Conservation (phyloP, 371 early-diverging fungal genomes). For the Thermomucor indicae-seudaticae region DNA sequence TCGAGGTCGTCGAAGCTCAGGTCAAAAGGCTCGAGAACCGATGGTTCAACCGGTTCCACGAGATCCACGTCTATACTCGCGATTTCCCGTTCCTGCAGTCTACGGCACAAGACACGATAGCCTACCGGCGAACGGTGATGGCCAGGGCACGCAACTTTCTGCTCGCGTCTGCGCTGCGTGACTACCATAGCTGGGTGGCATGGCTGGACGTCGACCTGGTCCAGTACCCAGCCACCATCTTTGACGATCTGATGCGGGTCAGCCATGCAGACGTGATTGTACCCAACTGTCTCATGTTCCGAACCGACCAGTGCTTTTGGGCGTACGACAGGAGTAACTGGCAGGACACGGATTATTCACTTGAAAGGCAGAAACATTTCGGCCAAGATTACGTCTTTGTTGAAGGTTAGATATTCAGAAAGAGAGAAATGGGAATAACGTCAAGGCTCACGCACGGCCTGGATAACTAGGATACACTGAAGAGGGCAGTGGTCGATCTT, state of each 20-base stretch:
- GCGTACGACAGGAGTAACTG: slow-evolving; percentile 42
- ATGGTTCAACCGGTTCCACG: slow-evolving; percentile 27
- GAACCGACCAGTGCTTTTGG: slow-evolving; percentile 25
- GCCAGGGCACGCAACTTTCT: slow-evolving; percentile 52
- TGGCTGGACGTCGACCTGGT: slow-evolving; percentile 55
- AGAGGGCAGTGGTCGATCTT: slow-evolving; percentile 3
- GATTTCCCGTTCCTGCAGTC: slow-evolving; percentile 19
- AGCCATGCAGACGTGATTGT: slow-evolving; percentile 54
- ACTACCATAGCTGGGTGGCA: slow-evolving; percentile 46
- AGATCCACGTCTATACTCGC: slow-evolving; percentile 37
- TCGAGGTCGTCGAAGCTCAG: slow-evolving; percentile 14
- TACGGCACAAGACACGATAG: too few relatives aligned
- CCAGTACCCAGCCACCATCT: slow-evolving; percentile 43
- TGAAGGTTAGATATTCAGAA: slow-evolving; percentile 19
- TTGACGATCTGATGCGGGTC: slow-evolving; percentile 45
- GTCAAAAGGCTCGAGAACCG: slow-evolving; percentile 1
- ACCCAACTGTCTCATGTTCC: slow-evolving; percentile 47
- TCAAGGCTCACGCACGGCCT: not conserved
- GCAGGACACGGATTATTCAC: slow-evolving; percentile 42
- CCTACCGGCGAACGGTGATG: slow-evolving; percentile 42
- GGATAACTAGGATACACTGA: slow-evolving; percentile 4
- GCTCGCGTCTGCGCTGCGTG: slow-evolving; percentile 39
- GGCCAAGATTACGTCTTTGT: slow-evolving; percentile 28
- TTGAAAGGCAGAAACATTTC: slow-evolving; percentile 39
- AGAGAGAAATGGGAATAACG: not conserved